Base-by-base conservation (phyloP, 345 rosid genomes). In the Acer saccharum region DNA sequence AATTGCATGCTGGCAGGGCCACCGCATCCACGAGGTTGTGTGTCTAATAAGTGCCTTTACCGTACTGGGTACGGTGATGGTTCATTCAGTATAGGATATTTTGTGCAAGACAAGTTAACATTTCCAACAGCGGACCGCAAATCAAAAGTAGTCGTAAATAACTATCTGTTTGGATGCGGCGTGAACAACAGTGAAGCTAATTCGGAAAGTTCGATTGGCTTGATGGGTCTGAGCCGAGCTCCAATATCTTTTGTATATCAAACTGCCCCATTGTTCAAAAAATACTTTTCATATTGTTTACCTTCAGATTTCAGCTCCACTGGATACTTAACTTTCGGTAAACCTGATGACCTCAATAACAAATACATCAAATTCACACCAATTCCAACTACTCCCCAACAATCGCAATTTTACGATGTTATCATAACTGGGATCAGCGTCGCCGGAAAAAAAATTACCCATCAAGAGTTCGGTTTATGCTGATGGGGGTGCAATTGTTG, bases 261-360 rank as follows among this genome's bases (percentile, higher is more conserved):
- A 75, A 81, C 85, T 4, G 78, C 80, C 3, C 13, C 46, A 13
- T 18, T 66, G 23, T 86, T 68, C 62, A 76, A 72, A 10, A 67
- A 68, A 46, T 44, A 81, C n/a, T 84, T 82, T 84, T 75, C 77
- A 14, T 80, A 80, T 55, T 82, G 89, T 62, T 43, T 86, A 7
- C 87, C 87, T 0, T 73, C 89, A 0, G 16, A 77, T 10, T 1
- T 67, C 10, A 82, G 82, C 81, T 66, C 74, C 18, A 72, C 70
- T 1, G 87, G 85, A 7, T 69, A 77, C 81, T 75, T 85, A 18
- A 75, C 75, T 25, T 72, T 85, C 65, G 84, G 80, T 3, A 23
- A 54, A 10, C 57, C 57, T 52, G 57, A 52, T 52, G 18, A 52
- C 14, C 5, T 52, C 18, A 60, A 39, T 12, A 17, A 48, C 2